These are phyloP conservation scores for Panicum virgatum DNA, from an alignment of 202 grass and related monocot genomes.

Conservation along the genomic window DNA sequence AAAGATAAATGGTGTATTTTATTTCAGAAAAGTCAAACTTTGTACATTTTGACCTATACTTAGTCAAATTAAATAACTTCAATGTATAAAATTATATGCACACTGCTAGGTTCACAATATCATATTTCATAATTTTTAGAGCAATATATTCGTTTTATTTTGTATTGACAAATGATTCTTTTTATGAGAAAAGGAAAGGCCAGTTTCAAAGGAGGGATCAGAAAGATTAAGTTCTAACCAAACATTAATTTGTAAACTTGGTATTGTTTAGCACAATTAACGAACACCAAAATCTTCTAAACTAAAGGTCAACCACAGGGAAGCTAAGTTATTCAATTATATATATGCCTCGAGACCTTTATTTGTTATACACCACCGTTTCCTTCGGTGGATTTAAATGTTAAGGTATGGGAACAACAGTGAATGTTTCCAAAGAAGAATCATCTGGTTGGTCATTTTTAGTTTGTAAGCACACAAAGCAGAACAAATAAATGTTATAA, in stretches of 20 bases:
- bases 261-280: too few species aligned
- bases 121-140: background rate
- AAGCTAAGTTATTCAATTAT: slow-evolving; percentile 4
- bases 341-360: background rate
- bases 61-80: background rate
- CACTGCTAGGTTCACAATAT: background rate
- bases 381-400: background rate
- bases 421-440: background rate
- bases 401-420: background rate
- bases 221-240: too few species aligned
- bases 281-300: slow-evolving; percentile 5
- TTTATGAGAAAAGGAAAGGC: too few species aligned
- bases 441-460: slow-evolving; percentile 8
- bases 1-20: background rate
- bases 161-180: too few species aligned
- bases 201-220: too few species aligned
- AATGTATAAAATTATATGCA: background rate
- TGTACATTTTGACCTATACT: background rate
- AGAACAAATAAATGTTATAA: background rate
- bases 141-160: background rate
- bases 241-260: too few species aligned
- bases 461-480: background rate
- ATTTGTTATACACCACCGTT: slow-evolving; percentile 3
- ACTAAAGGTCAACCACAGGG: slow-evolving; percentile 26
- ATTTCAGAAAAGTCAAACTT: background rate